Base-by-base conservation (phyloP, 2,329 filamentous ascomycete genomes). In the Monilinia fructicola region DNA sequence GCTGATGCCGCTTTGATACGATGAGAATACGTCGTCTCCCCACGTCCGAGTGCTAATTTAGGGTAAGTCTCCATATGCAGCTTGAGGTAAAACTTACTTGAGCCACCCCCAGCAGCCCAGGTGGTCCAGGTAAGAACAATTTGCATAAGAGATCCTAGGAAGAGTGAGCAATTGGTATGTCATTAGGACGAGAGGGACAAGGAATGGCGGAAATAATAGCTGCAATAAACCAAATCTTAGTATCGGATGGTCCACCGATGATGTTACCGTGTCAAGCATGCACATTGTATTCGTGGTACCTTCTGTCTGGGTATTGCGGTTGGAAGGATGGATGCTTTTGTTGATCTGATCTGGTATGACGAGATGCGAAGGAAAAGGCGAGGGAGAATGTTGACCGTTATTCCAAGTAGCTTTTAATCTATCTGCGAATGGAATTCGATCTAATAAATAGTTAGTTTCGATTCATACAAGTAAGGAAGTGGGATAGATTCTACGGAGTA, bases 111-210 rank as follows among this genome's bases (percentile, higher is more conserved):
- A 58, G 55, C 23, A 58, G 23, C 6, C 21, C 40, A 28, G 42
- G 11, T 35, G 18, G 14, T 52, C 48, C 23, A 44, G 35, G 23
- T 3, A 26, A 56, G 40, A n/a, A 58, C 9, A 58, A 58, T 46
- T 31, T 46, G 55, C 55, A 58, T 31, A 42, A 28, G 42, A 58
- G 40, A 58, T 58, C 40, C 55, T 40, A 31, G 55, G 28, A 40
- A 44, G 54, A 21, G 21, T 40, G n/a, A 26, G n/a, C 35, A 28
- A 35, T 35, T 35, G 3, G 31, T 35, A 35, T 58, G 54, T 28
- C 54, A 44, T 11, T 21, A 23, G 18, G 7, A n/a, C 3, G 9
- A 35, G 31, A 58, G 44, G 2, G 40, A 58, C 55, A 31, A 58
- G 55, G 55, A 16, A 46, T 31, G 28, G 14, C 3, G 38, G 38